Percentiles rank a stretch among this genome's conserved stretches.
These are phyloP conservation scores for Phytophthora nicotianae DNA, from an alignment of 352 stramenopile genomes.

Conservation along the genomic window DNA sequence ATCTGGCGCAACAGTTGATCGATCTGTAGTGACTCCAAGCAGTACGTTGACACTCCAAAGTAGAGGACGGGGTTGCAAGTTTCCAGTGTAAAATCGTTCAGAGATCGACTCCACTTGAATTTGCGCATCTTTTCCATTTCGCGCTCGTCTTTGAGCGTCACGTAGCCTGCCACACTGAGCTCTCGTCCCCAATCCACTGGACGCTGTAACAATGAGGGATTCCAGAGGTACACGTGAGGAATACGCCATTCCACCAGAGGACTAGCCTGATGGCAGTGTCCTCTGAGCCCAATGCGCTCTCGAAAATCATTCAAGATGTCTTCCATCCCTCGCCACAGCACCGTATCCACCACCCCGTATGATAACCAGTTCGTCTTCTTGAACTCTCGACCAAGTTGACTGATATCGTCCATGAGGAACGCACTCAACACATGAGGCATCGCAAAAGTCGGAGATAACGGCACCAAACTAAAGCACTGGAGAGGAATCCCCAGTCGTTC, in stretches of 20 bases:
- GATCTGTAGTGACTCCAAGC: constrained; percentile 33
- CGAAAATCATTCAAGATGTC: constrained; percentile 51
- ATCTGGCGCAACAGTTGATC: constrained; percentile 40
- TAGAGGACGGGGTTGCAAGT: constrained; percentile 42
- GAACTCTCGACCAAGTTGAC: constrained; percentile 28
- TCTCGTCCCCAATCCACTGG: constrained; percentile 52
- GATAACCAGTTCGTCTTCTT: constrained; percentile 47
- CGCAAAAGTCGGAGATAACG: constrained; percentile 43
- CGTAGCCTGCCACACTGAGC: constrained; percentile 44
- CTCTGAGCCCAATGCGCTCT: constrained; percentile 38
- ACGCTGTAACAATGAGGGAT: constrained; percentile 35
- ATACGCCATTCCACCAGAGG: constrained; percentile 49
- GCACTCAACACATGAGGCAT: constrained; percentile 53
- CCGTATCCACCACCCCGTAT: constrained; percentile 47
- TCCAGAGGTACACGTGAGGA: constrained; percentile 55
- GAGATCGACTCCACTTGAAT: constrained; percentile 35
- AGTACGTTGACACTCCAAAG: constrained; percentile 43
- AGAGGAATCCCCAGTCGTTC: constrained; percentile 53
- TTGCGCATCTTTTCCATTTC: constrained; percentile 36
- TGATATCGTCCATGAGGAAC: constrained; percentile 36
- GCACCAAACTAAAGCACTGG: constrained; percentile 44
- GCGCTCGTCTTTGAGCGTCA: constrained; percentile 38
- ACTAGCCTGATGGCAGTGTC: constrained; percentile 32
- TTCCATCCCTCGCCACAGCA: constrained; percentile 38
- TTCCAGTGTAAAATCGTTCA: constrained; percentile 40